Conservation (phyloP, 2,329 filamentous ascomycete genomes). For the Neopestalotiopsis sp. region DNA sequence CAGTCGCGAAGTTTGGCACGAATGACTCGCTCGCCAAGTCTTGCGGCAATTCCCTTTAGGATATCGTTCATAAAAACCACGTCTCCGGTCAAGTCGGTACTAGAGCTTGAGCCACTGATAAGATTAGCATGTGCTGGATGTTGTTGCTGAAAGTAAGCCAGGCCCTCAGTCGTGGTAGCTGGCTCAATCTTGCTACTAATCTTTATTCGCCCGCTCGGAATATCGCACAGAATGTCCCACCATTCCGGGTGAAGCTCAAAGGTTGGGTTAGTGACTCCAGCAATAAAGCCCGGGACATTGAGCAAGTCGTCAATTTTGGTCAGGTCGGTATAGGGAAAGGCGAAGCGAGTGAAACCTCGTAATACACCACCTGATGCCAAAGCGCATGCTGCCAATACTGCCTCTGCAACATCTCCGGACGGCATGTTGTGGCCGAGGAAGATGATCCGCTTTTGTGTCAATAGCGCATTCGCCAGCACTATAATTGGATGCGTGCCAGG, state of each 20-base stretch:
- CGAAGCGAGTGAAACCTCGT: constrained; percentile 91
- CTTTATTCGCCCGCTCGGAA: constrained; percentile 90
- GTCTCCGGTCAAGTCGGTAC: constrained; percentile 80
- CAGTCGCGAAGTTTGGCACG: constrained; percentile 93
- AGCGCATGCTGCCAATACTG: constrained; percentile 96
- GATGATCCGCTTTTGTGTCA: constrained; percentile 95
- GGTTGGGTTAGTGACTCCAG: constrained; percentile 94
- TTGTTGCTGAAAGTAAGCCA: constrained; percentile 86
- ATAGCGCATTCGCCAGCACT: constrained; percentile 88
- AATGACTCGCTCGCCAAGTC: constrained; percentile 88
- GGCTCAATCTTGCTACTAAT: constrained; percentile 88
- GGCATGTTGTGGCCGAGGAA: constrained; percentile 95
- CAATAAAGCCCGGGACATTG: constrained; percentile 96
- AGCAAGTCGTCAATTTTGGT: constrained; percentile 97
- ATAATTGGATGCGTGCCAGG: constrained; percentile 92
- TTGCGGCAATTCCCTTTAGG: constrained; percentile 78
- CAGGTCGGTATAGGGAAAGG: constrained; percentile 96
- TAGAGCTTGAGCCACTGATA: constrained; percentile 41
- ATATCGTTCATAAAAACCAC: constrained; percentile 88
- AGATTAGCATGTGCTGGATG: constrained; percentile 62
- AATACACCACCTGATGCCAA: constrained; percentile 91
- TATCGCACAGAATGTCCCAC: constrained; percentile 97
- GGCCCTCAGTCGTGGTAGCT: constrained; percentile 81
- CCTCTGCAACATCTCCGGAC: constrained; percentile 94
- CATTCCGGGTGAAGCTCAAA: constrained; percentile 95